Percentiles rank a stretch among this genome's conserved stretches.
Evolutionary conservation across 768 basidiomycete genomes (phyloP).

Genomic region (Amanita muscaria): DNA sequence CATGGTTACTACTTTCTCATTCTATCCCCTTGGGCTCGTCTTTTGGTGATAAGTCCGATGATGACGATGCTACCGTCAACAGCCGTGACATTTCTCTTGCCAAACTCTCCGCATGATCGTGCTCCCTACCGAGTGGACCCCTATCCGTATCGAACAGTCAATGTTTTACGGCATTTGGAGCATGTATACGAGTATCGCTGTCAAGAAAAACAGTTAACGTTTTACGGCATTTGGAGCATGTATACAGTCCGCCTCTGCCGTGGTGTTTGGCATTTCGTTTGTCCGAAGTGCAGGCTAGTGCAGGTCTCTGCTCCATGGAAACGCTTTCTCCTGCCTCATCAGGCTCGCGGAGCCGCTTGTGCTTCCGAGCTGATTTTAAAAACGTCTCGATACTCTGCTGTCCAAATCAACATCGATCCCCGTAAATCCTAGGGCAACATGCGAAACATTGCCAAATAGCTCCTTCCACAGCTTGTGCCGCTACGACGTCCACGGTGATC

Average conservation of each 20-base stretch:
- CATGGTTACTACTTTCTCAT: too few species aligned
- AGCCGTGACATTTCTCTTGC: slow-evolving; percentile 32
- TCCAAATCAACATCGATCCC: slow-evolving; percentile 70
- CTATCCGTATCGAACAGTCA: slow-evolving; percentile 15
- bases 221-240: slow-evolving; percentile 53
- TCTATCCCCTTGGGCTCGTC: slow-evolving; percentile 29
- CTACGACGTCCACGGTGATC: slow-evolving; percentile 68
- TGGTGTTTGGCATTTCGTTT: background rate
- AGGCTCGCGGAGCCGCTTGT: slow-evolving; percentile 33
- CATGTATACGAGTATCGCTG: slow-evolving; percentile 36
- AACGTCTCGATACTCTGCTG: slow-evolving; percentile 88
- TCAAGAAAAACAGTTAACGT: slow-evolving; percentile 11
- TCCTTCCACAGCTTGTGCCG: slow-evolving; percentile 77
- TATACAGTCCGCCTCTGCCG: slow-evolving; percentile 25
- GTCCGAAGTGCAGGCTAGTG: slow-evolving; percentile 1
- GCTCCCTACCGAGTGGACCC: slow-evolving; percentile 50
- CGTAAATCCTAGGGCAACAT: slow-evolving; percentile 65
- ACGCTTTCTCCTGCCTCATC: slow-evolving; percentile 13
- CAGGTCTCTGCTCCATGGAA: slow-evolving; percentile 2
- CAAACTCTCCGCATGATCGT: slow-evolving; percentile 75
- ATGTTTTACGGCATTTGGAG: slow-evolving; percentile 41
- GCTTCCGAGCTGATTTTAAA: slow-evolving; percentile 37
- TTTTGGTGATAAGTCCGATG: slow-evolving; percentile 14
- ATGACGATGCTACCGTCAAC: slow-evolving; percentile 4
- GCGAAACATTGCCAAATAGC: slow-evolving; percentile 69